phyloP scores from a whole-genome alignment of 2,329 filamentous ascomycete species.

The Bipolaris cookei region DNA sequence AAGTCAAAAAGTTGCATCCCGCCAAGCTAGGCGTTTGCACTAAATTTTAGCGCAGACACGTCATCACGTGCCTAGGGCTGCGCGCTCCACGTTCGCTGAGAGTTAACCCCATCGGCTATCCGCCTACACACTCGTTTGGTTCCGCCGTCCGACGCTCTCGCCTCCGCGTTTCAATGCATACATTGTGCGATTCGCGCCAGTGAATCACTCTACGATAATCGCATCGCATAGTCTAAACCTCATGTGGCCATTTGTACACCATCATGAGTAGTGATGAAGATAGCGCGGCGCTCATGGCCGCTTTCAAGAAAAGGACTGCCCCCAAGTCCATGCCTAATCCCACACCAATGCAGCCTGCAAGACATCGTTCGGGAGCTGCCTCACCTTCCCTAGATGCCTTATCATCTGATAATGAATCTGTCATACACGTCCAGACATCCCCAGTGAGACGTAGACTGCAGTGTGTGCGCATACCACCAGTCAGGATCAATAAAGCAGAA shows the following conservation, averaged over 20 bases:
- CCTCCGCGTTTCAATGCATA: not conserved
- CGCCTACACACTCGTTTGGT: not conserved
- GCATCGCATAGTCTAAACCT: not conserved
- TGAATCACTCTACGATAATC: not conserved
- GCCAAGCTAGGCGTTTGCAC: slow-evolving; percentile 13
- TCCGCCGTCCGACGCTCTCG: not conserved
- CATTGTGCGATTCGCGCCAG: not conserved
- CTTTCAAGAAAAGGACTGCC: slow-evolving; percentile 29
- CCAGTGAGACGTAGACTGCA: slow-evolving; percentile 22
- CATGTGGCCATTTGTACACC: not conserved
- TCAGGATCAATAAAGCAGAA: slow-evolving; percentile 34
- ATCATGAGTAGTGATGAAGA: slow-evolving; percentile 40
- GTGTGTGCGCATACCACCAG: slow-evolving; percentile 36
- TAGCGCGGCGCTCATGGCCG: slow-evolving; percentile 33
- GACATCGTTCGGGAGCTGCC: slow-evolving; percentile 3
- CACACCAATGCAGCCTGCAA: not conserved
- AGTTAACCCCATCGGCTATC: not conserved
- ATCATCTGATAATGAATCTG: not conserved
- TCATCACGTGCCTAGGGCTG: slow-evolving; percentile 19
- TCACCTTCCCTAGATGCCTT: slow-evolving; percentile 25
- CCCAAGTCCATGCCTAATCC: slow-evolving; percentile 2
- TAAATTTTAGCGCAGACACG: slow-evolving; percentile 10
- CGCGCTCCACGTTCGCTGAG: not conserved
- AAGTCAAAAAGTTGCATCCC: slow-evolving; percentile 12
- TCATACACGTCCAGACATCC: not conserved